Conservation (phyloP, 2,329 filamentous ascomycete genomes). For the Arthroderma sp. region DNA sequence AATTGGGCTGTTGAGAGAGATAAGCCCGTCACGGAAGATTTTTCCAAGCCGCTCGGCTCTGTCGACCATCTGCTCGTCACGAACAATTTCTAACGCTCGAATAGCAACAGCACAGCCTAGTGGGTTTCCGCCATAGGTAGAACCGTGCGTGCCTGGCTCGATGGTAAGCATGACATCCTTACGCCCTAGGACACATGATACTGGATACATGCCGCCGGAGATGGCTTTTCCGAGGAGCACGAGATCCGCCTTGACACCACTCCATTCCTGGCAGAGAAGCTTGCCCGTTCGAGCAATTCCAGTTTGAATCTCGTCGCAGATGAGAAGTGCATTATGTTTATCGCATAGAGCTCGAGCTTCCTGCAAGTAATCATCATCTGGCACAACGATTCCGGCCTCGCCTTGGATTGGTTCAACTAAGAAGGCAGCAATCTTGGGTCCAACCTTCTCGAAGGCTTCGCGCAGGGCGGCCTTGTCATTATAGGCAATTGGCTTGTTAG, state of each 20-base stretch:
- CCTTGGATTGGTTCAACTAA: constrained; percentile 95
- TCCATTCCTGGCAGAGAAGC: constrained; percentile 90
- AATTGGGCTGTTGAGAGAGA: constrained; percentile 62
- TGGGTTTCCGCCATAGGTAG: constrained; percentile 96
- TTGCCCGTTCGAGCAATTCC: constrained; percentile 90
- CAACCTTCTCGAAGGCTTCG: constrained; percentile 64
- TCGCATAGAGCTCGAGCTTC: constrained; percentile 75
- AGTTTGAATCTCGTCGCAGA: constrained; percentile 97
- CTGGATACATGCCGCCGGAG: constrained; percentile 97
- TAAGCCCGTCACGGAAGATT: constrained; percentile 67
- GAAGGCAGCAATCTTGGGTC: constrained; percentile 78
- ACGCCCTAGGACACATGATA: constrained; percentile 76
- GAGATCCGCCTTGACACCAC: constrained; percentile 86
- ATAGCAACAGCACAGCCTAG: constrained; percentile 92
- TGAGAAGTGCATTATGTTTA: constrained; percentile 88
- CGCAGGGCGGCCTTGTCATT: constrained; percentile 74
- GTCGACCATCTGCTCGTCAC: constrained; percentile 78
- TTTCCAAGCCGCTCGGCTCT: constrained; percentile 69
- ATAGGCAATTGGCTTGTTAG: constrained; percentile 66
- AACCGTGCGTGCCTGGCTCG: constrained; percentile 92
- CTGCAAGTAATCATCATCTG: constrained; percentile 73
- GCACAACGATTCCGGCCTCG: constrained; percentile 92
- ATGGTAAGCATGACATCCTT: constrained; percentile 91
- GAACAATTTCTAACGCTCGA: constrained; percentile 81
- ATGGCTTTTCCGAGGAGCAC: constrained; percentile 95